Conservation (phyloP, 371 early-diverging fungal genomes). For the Mucor saturninus region DNA sequence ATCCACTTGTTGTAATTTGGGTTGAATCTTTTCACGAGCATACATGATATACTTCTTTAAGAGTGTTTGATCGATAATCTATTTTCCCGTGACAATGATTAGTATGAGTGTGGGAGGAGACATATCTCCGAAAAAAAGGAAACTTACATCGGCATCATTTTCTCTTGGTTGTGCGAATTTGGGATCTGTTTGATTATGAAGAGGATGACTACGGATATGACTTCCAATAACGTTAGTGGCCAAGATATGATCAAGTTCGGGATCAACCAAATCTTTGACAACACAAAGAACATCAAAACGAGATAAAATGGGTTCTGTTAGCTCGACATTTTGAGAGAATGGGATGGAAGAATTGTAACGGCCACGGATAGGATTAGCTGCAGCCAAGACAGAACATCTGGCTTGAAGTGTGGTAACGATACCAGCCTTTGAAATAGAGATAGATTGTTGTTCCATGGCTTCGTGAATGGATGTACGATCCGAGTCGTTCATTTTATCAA, state of each 20-base stretch:
- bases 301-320: constrained; percentile 98
- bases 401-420: constrained; percentile 98
- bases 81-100: constrained; percentile 2
- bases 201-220: constrained; percentile 91
- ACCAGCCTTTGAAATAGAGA: constrained; percentile 98
- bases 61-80: constrained; percentile 85
- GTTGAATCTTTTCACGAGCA: constrained; percentile 88
- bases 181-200: constrained; percentile 46
- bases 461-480: constrained; percentile 91
- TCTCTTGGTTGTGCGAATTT: constrained; percentile 41
- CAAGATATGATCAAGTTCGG: constrained; percentile 87
- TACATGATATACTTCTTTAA: constrained; percentile 98
- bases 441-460: constrained; percentile 99
- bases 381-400: constrained; percentile 96
- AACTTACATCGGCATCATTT: constrained; percentile 52
- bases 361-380: constrained; percentile 99
- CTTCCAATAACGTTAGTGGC: constrained; percentile 95
- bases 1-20: constrained; percentile 89
- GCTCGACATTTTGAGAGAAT: constrained; percentile 98
- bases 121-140: no score
- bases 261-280: constrained; percentile 93
- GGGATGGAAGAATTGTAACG: constrained; percentile 96
- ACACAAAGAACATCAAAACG: constrained; percentile 99
- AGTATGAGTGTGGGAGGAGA: not conserved
- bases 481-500: constrained; percentile 99